Percentiles rank a stretch among this genome's conserved stretches.
Conservation (phyloP, 1,139 yeast species). For the Suhomyces bokatorum region DNA sequence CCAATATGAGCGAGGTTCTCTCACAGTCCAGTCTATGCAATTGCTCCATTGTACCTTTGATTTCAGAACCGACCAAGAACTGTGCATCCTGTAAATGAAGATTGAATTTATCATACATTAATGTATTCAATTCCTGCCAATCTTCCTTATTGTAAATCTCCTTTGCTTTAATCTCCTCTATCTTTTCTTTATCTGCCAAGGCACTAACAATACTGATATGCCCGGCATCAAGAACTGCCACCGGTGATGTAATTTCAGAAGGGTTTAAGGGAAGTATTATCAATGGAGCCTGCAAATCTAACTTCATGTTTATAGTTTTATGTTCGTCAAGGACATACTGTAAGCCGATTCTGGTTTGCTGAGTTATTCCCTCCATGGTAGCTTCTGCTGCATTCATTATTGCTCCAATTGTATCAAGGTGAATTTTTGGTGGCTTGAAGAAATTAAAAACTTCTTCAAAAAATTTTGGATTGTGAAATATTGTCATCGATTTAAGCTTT, state of each 20-base stretch:
- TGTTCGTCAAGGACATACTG: conserved; percentile 94
- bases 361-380: conserved; percentile 85
- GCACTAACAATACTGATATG: conserved; percentile 85
- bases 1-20: conserved; percentile 62
- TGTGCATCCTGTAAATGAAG: conserved; percentile 84
- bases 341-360: conserved; percentile 88
- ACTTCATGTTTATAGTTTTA: conserved; percentile 78
- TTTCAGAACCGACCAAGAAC: conserved; percentile 79
- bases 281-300: conserved; percentile 92
- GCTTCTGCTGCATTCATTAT: conserved; percentile 95
- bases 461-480: conserved; percentile 81
- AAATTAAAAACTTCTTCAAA: conserved; percentile 72
- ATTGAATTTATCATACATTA: conserved; percentile 88
- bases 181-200: conserved; percentile 67
- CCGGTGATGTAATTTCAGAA: conserved; percentile 77
- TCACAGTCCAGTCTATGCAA: conserved; percentile 46
- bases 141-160: conserved; percentile 70
- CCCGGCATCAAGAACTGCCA: conserved; percentile 94
- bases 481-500: conserved; percentile 81
- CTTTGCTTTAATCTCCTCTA: conserved; percentile 71
- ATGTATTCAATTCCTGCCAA: conserved; percentile 65
- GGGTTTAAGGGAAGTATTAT: conserved; percentile 88
- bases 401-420: conserved; percentile 86
- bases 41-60: conserved; percentile 73
- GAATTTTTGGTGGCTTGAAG: conserved; percentile 84